Evolutionary conservation across 2,329 filamentous ascomycete species (phyloP).

Genomic region (Thielaviopsis punctulata): DNA sequence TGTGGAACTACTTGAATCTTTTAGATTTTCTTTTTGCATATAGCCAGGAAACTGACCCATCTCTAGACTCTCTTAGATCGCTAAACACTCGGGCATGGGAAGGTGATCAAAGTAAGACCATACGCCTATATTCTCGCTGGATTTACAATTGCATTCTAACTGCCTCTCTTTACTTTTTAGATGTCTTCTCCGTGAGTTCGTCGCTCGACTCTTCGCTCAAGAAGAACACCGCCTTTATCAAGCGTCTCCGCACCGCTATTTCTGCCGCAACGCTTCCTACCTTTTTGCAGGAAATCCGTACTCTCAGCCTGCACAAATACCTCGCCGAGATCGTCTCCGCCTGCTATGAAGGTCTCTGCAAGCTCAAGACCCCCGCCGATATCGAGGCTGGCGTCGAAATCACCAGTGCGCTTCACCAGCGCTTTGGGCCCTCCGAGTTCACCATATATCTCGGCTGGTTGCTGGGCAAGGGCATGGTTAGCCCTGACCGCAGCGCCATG

Average conservation of each 20-base stretch:
- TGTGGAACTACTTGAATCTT: not conserved
- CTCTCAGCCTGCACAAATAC: slow-evolving; percentile 86
- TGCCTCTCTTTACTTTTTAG: slow-evolving; percentile 31
- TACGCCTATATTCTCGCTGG: too few species aligned
- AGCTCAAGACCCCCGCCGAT: slow-evolving; percentile 79
- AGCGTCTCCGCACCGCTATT: slow-evolving; percentile 79
- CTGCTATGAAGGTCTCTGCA: slow-evolving; percentile 85
- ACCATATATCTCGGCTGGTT: slow-evolving; percentile 87
- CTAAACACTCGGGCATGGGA: slow-evolving; percentile 79
- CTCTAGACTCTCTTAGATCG: slow-evolving; percentile 42
- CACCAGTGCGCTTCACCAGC: slow-evolving; percentile 85
- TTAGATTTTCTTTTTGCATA: not conserved
- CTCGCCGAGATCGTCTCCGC: slow-evolving; percentile 92
- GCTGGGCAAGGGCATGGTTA: slow-evolving; percentile 76
- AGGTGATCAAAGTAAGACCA: slow-evolving; percentile 57
- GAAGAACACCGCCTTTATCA: slow-evolving; percentile 97
- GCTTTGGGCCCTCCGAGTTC: slow-evolving; percentile 80
- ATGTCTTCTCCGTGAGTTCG: slow-evolving; percentile 58
- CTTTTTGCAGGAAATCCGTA: slow-evolving; percentile 78
- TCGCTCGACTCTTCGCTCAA: slow-evolving; percentile 89
- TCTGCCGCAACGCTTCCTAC: slow-evolving; percentile 62
- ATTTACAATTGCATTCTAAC: slow-evolving; percentile 12
- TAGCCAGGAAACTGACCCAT: slow-evolving; percentile 44
- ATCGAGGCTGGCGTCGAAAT: slow-evolving; percentile 85
- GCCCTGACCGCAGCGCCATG: slow-evolving; percentile 68